Conservation (phyloP, 2,329 filamentous ascomycete species). For the Penicillium sp. region DNA sequence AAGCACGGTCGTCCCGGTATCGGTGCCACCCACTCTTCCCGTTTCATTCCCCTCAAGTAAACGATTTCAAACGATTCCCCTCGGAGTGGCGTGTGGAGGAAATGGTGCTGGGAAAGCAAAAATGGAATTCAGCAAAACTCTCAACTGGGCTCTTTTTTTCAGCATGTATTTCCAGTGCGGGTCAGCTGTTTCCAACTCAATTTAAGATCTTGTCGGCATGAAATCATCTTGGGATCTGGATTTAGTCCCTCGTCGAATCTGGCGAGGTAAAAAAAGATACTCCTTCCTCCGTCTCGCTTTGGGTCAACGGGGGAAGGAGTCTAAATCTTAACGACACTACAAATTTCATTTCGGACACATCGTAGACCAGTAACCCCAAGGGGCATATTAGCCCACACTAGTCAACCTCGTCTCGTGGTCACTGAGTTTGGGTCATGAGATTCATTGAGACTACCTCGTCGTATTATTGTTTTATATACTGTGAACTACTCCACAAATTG, state of each 20-base stretch:
- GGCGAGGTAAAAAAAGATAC: slow-evolving; percentile 34
- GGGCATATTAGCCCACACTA: background rate
- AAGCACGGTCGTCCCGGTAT: slow-evolving; percentile 99
- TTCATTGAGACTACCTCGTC: background rate
- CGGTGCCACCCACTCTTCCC: slow-evolving; percentile 99
- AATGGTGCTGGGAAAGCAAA: slow-evolving; percentile 37
- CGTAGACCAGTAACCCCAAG: background rate
- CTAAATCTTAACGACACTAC: slow-evolving; percentile 40
- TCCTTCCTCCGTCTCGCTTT: slow-evolving; percentile 12
- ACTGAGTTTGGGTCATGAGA: background rate
- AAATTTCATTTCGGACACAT: slow-evolving; percentile 11
- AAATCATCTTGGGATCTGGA: slow-evolving; percentile 19
- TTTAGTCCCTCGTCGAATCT: slow-evolving; percentile 45
- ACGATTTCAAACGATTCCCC: slow-evolving; percentile 42
- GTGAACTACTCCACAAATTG: background rate
- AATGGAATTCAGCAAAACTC: slow-evolving; percentile 29
- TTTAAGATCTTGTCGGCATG: slow-evolving; percentile 42
- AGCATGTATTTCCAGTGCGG: slow-evolving; percentile 41
- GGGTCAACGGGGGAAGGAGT: slow-evolving; percentile 35
- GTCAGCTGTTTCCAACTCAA: slow-evolving; percentile 42
- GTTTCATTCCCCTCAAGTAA: slow-evolving; percentile 99
- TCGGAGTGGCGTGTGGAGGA: slow-evolving; percentile 39
- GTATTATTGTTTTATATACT: no score
- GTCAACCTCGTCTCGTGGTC: no score
- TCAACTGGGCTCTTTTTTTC: slow-evolving; percentile 37